Percentiles rank a stretch among this genome's conserved stretches.
phyloP scores from a whole-genome alignment of 345 rosid genomes.

The Orychophragmus violaceus region DNA sequence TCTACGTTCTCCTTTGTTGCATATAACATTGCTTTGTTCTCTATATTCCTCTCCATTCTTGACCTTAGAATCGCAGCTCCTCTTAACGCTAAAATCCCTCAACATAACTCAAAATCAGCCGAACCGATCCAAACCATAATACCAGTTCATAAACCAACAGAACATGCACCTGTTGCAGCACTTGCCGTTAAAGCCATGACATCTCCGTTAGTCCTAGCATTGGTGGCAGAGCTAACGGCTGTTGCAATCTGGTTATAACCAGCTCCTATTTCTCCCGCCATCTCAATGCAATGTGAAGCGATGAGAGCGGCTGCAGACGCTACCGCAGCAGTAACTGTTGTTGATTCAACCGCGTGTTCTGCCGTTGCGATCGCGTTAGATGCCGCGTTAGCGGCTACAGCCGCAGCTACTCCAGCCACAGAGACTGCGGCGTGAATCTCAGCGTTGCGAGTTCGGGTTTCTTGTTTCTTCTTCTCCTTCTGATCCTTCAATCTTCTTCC shows the following conservation, averaged over 20 bases:
- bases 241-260: constrained; percentile 65
- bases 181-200: constrained; percentile 91
- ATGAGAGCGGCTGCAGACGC: constrained; percentile 90
- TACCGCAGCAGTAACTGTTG: constrained; percentile 46
- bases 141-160: too few species aligned
- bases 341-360: constrained; percentile 32
- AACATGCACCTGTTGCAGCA: constrained; percentile 99
- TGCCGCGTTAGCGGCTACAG: constrained; percentile 70
- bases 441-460: constrained; percentile 69
- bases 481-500: constrained; percentile 91
- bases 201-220: constrained; percentile 75
- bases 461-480: constrained; percentile 87
- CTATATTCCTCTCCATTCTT: constrained; percentile 59
- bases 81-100: constrained; percentile 54
- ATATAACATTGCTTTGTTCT: constrained; percentile 34
- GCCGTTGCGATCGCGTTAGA: constrained; percentile 44
- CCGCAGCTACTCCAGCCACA: constrained; percentile 94
- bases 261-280: constrained; percentile 92
- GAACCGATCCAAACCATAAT: background rate
- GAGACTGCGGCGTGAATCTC: constrained; percentile 86
- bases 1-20: constrained; percentile 45
- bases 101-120: constrained; percentile 32
- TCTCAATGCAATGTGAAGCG: constrained; percentile 86
- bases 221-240: constrained; percentile 72
- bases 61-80: constrained; percentile 73